Percentiles rank a stretch among this genome's conserved stretches.
Conservation (phyloP, 139 green algal genomes). For the Astrephomene gubernaculifera region DNA sequence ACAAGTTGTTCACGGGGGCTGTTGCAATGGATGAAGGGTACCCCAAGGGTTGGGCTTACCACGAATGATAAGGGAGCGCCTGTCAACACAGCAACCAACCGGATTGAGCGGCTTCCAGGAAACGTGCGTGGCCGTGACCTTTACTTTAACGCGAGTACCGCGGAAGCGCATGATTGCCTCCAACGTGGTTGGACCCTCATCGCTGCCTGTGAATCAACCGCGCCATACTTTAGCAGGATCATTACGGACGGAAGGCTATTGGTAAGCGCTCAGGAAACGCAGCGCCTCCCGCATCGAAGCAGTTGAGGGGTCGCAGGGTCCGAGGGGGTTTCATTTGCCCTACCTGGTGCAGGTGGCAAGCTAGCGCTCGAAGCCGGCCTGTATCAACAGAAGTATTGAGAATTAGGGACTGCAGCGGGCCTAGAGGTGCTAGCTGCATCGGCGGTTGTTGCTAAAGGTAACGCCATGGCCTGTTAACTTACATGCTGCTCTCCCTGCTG, state of each 20-base stretch:
- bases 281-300: no score
- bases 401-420: neutral
- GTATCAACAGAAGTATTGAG: neutral
- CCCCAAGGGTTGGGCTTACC: conserved; percentile 7
- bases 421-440: neutral
- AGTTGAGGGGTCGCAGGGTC: no score
- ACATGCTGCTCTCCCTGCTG: conserved; percentile 11
- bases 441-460: neutral
- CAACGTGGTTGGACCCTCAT: neutral
- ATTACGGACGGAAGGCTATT: no score
- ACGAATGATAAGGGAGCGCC: neutral
- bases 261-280: no score
- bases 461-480: neutral
- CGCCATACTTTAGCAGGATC: neutral
- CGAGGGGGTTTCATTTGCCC: no score
- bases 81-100: conserved; percentile 21
- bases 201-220: neutral
- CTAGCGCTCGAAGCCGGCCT: neutral
- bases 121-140: conserved; percentile 28
- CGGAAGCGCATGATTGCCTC: conserved; percentile 13
- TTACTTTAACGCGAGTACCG: conserved; percentile 39
- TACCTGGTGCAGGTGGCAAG: conserved; percentile 1
- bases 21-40: no score
- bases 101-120: conserved; percentile 43
- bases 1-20: no score